Evolutionary conservation across 805 yeast species (phyloP).

Genomic region (Candida sithepensis): DNA sequence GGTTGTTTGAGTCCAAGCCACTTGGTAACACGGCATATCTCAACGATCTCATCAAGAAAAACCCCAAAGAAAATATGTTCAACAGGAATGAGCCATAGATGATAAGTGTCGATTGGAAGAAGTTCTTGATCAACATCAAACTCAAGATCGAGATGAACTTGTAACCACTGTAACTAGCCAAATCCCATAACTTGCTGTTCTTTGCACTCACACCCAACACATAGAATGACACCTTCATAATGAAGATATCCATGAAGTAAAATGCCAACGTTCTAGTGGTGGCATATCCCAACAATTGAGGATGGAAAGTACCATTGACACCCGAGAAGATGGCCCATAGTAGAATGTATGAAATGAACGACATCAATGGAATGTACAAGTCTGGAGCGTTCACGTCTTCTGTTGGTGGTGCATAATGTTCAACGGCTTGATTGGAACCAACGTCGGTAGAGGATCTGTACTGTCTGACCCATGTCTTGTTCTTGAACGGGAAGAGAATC

Average conservation of each 20-base stretch:
- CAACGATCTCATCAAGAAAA: constrained; percentile 66
- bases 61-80: constrained; percentile 55
- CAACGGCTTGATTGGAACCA: constrained; percentile 31
- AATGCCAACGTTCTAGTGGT: constrained; percentile 85
- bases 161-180: constrained; percentile 88
- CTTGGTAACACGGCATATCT: constrained; percentile 66
- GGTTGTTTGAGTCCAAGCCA: constrained; percentile 50
- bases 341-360: constrained; percentile 80
- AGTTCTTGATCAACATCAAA: constrained; percentile 49
- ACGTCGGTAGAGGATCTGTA: constrained; percentile 34
- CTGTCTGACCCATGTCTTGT: constrained; percentile 76
- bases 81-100: constrained; percentile 39
- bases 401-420: constrained; percentile 64
- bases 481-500: constrained; percentile 81
- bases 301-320: constrained; percentile 84
- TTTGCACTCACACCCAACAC: constrained; percentile 67
- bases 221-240: constrained; percentile 81
- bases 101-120: constrained; percentile 30
- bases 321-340: constrained; percentile 85
- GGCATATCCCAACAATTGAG: constrained; percentile 83
- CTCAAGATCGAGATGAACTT: constrained; percentile 79
- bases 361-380: constrained; percentile 92
- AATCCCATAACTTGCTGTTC: constrained; percentile 57
- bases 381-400: constrained; percentile 95
- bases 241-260: constrained; percentile 66